Conservation (phyloP, 1,284 basidiomycete species). For the Cutaneotrichosporon cavernicola region DNA sequence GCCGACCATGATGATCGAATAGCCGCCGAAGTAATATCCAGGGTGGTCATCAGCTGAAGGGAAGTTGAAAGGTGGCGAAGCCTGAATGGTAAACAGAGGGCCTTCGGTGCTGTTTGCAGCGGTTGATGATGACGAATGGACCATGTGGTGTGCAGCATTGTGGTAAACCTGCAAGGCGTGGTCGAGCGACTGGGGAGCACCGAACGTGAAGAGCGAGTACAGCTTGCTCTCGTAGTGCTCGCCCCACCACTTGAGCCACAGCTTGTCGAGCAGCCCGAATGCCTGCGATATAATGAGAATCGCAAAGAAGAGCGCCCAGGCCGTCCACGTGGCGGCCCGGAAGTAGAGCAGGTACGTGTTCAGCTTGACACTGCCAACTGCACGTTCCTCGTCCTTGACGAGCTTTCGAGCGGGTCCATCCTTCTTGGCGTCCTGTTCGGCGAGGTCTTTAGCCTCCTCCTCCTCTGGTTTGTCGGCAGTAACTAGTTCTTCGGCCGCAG, state of each 20-base stretch:
- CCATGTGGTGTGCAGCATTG: constrained; percentile 32
- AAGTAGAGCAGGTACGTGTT: constrained; percentile 74
- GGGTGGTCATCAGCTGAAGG: constrained; percentile 51
- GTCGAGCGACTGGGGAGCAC: constrained; percentile 2
- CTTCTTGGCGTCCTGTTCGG: constrained; percentile 45
- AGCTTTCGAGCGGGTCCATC: constrained; percentile 46
- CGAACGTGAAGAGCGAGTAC: constrained; percentile 27
- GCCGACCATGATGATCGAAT: constrained; percentile 41
- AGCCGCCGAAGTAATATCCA: constrained; percentile 54
- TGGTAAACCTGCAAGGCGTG: constrained; percentile 19
- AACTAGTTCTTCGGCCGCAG: constrained; percentile 57
- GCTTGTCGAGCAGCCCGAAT: constrained; percentile 55
- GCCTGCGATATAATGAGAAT: constrained; percentile 55
- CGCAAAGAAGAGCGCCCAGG: constrained; percentile 45
- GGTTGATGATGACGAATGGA: constrained; percentile 27
- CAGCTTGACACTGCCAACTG: constrained; percentile 74
- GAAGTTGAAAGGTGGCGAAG: not conserved
- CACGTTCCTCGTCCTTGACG: constrained; percentile 58
- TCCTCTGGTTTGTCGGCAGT: constrained; percentile 27
- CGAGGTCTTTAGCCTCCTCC: constrained; percentile 49
- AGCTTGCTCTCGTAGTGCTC: constrained; percentile 41
- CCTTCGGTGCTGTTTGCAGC: not conserved
- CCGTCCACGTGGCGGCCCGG: constrained; percentile 51
- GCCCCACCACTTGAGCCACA: constrained; percentile 70
- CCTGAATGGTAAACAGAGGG: constrained; percentile 14